phyloP scores from a whole-genome alignment of 805 yeast genomes.

The Nakazawaea holstii region DNA sequence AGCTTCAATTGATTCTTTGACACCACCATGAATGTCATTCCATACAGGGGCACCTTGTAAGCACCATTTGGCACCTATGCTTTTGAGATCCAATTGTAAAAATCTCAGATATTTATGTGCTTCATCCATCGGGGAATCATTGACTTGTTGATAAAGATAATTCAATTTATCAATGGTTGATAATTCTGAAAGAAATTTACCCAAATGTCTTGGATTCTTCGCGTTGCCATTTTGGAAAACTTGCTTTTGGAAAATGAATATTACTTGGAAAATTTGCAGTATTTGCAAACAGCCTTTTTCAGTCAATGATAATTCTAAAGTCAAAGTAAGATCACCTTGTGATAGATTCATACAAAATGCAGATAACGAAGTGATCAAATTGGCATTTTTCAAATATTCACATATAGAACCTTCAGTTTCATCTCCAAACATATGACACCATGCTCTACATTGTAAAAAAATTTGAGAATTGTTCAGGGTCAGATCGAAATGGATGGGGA shows the following conservation, averaged over 20 bases:
- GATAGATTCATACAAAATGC: slow-evolving; percentile 38
- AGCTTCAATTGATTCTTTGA: slow-evolving; percentile 25
- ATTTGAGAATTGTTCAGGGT: not conserved
- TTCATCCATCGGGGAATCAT: slow-evolving; percentile 40
- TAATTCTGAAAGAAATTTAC: slow-evolving; percentile 40
- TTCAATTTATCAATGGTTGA: slow-evolving; percentile 40
- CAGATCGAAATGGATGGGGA: slow-evolving; percentile 29
- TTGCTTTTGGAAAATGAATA: slow-evolving; percentile 28
- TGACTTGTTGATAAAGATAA: slow-evolving; percentile 35
- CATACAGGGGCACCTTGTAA: slow-evolving; percentile 35
- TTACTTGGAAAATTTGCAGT: slow-evolving; percentile 23
- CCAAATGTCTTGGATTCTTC: slow-evolving; percentile 22
- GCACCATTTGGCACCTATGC: slow-evolving; percentile 31
- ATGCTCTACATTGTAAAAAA: slow-evolving; percentile 29
- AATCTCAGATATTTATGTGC: slow-evolving; percentile 33
- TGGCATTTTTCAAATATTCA: slow-evolving; percentile 28
- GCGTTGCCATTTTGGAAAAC: slow-evolving; percentile 12
- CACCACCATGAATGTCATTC: slow-evolving; percentile 24
- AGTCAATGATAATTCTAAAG: slow-evolving; percentile 47
- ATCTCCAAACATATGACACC: slow-evolving; percentile 61
- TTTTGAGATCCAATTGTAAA: slow-evolving; percentile 31
- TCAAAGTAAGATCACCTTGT: slow-evolving; percentile 31
- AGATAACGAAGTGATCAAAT: slow-evolving; percentile 30
- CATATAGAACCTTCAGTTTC: slow-evolving; percentile 51
- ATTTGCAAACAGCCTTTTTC: slow-evolving; percentile 36